Evolutionary conservation across 768 basidiomycete genomes (phyloP).

Genomic region (Boletus coccyginus): DNA sequence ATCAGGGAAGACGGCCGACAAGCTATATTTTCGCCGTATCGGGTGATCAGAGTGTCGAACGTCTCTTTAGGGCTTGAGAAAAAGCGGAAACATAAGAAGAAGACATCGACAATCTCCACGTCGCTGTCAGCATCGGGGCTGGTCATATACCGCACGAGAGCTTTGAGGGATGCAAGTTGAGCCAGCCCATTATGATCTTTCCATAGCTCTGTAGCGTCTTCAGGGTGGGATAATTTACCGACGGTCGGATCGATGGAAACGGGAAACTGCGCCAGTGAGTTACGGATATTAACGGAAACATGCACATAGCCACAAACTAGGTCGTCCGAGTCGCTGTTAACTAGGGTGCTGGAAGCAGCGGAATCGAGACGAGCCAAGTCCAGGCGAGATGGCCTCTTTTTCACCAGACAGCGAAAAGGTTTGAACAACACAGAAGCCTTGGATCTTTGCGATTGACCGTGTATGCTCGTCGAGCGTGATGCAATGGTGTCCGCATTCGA

Average conservation of each 20-base stretch:
- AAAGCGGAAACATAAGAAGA: conserved; percentile 72
- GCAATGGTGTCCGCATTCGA: neutral
- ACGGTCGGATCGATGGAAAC: conserved; percentile 25
- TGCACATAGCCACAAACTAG: conserved; percentile 19
- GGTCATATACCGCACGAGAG: conserved; percentile 46
- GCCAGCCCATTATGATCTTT: conserved; percentile 25
- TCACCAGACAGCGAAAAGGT: conserved; percentile 9
- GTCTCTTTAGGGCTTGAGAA: conserved; percentile 54
- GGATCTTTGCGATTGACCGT: conserved; percentile 1
- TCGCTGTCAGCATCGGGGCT: conserved; percentile 40
- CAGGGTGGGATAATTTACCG: conserved; percentile 30
- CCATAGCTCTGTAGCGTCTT: conserved; percentile 30
- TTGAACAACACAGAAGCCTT: conserved; percentile 17
- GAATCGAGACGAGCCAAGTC: conserved; percentile 3
- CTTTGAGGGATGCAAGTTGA: conserved; percentile 38
- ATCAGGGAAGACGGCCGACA: conserved; percentile 31
- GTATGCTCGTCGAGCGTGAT: conserved; percentile 3
- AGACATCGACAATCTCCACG: conserved; percentile 45
- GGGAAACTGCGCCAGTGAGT: conserved; percentile 30
- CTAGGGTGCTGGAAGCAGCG: conserved; percentile 20
- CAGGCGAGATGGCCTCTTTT: conserved; percentile 6
- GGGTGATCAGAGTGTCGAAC: conserved; percentile 41
- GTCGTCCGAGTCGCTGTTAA: conserved; percentile 15
- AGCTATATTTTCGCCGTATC: conserved; percentile 43
- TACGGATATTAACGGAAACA: conserved; percentile 24